Evolutionary conservation across 306 rosid species (phyloP).

Genomic region (Senna siamea): DNA sequence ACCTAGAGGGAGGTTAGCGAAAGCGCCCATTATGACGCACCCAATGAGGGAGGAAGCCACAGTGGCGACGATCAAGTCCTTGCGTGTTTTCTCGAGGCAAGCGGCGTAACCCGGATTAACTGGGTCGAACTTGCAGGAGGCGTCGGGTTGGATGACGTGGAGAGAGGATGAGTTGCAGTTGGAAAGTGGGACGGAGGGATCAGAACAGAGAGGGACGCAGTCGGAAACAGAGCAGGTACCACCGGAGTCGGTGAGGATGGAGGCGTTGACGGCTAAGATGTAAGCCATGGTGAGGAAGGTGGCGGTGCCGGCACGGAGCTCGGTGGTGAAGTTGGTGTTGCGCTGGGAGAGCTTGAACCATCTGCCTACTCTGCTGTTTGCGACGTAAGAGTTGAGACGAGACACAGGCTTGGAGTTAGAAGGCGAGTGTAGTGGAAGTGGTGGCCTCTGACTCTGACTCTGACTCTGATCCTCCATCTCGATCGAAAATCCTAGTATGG

Average conservation of each 20-base stretch:
- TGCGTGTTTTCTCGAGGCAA: slow-evolving; percentile 68
- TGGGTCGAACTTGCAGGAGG: slow-evolving; percentile 74
- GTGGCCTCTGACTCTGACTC: slow-evolving; percentile 27
- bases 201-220: slow-evolving; percentile 84
- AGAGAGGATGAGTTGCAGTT: slow-evolving; percentile 52
- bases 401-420: slow-evolving; percentile 46
- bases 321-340: slow-evolving; percentile 89
- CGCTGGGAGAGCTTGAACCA: slow-evolving; percentile 80
- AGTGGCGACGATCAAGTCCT: slow-evolving; percentile 91
- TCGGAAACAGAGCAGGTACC: slow-evolving; percentile 88
- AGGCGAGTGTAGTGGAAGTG: slow-evolving; percentile 40
- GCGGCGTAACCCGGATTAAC: slow-evolving; percentile 83
- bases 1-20: slow-evolving; percentile 90
- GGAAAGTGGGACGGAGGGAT: slow-evolving; percentile 50
- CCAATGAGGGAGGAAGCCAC: slow-evolving; percentile 84
- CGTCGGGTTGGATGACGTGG: slow-evolving; percentile 58
- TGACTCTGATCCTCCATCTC: slow-evolving; percentile 45
- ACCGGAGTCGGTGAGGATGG: slow-evolving; percentile 89
- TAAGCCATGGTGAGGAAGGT: slow-evolving; percentile 99
- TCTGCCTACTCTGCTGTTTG: slow-evolving; percentile 61
- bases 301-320: slow-evolving; percentile 97
- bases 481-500: not conserved
- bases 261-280: slow-evolving; percentile 97
- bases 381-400: slow-evolving; percentile 60
- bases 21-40: slow-evolving; percentile 85